Conservation (phyloP, 2,329 filamentous ascomycete genomes). For the Phialophora tarda region DNA sequence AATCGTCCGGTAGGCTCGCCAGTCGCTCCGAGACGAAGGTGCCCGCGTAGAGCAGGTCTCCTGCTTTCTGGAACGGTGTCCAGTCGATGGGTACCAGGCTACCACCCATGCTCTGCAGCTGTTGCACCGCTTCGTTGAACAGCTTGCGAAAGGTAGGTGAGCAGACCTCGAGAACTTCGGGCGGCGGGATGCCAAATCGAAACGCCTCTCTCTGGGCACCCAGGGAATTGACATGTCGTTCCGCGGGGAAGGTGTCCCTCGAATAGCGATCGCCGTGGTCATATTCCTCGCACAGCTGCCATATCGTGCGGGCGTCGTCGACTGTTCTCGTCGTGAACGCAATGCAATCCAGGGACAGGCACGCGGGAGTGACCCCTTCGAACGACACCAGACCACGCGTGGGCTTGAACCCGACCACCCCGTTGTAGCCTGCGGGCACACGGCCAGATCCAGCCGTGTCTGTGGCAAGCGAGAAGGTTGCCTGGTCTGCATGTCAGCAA, state of each 20-base stretch:
- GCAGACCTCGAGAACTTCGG: constrained; percentile 52
- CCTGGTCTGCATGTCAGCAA: constrained; percentile 20
- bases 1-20: constrained; percentile 50
- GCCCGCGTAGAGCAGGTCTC: constrained; percentile 62
- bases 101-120: constrained; percentile 51
- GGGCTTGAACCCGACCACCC: constrained; percentile 41
- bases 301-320: constrained; percentile 56
- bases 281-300: constrained; percentile 56
- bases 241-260: constrained; percentile 46
- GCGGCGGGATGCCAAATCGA: constrained; percentile 57
- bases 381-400: constrained; percentile 41
- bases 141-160: constrained; percentile 48
- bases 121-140: constrained; percentile 52
- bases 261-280: constrained; percentile 60
- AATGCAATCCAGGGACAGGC: constrained; percentile 63
- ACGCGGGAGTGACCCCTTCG: constrained; percentile 50
- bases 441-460: constrained; percentile 42
- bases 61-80: constrained; percentile 58
- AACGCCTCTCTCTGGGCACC: constrained; percentile 49
- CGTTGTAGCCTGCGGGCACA: constrained; percentile 41
- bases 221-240: constrained; percentile 41
- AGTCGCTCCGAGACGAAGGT: constrained; percentile 64
- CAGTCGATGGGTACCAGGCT: constrained; percentile 55
- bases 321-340: constrained; percentile 56
- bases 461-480: constrained; percentile 59